Base-by-base conservation (phyloP, 805 yeast genomes). In the Brettanomyces sp. region DNA sequence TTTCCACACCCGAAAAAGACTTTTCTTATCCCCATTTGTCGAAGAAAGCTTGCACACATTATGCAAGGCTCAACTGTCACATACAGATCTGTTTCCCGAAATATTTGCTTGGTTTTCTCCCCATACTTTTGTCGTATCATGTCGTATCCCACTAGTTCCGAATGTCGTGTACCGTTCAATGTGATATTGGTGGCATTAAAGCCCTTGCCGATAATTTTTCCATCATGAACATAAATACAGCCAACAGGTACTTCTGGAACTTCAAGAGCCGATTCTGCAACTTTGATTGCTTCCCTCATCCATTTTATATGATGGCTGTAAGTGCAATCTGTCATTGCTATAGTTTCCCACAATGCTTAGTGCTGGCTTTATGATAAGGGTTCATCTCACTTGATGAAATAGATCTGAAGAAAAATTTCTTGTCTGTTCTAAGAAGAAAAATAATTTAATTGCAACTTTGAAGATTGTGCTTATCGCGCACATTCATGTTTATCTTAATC, bases 41-140 rank as follows among this genome's bases (percentile, higher is more conserved):
- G 73, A 37, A 93, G 65, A 3, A 95, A 89, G 37, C 93, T 80
- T 0, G 96, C 98, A 67, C 99, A 93, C 99, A 93, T 93, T 6
- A 93, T 84, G 60, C 99, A 93, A 0, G 99, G 99, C 63, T 93
- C 99, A 0, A 93, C 97, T 0, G 98, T 89, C 24, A 93, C 99
- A 62, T 89, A 91, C 6, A 93, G 69, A 30, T 78, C 80, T 3
- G 85, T 70, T 24, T 80, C 75, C 36, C 63, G 56, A 55, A 87
- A 77, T 8, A 76, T 60, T 1, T 58, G 50, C 23, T 56, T 51
- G 11, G 52, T 62, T 1, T 42, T 39, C 0, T 52, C 50, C 4
- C 67, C 58, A 39, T 63, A 60, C 32, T 63, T 56, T 4, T 58
- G 51, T 35, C 73, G 60, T 7, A 83, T 74, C 28, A 65, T 60